phyloP scores from a whole-genome alignment of 768 basidiomycete species.

The Suillus plorans region DNA sequence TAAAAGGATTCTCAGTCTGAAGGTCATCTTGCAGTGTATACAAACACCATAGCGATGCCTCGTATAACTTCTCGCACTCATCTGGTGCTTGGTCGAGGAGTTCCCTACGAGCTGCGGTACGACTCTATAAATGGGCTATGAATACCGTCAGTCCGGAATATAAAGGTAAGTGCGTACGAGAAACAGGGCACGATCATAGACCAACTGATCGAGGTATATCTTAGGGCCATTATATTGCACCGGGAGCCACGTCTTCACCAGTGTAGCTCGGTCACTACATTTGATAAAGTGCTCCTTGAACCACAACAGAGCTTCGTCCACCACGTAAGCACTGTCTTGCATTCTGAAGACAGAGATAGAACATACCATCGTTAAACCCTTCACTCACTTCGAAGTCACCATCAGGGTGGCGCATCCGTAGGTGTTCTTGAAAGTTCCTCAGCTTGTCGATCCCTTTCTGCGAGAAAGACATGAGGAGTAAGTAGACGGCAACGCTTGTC shows the following conservation, averaged over 20 bases:
- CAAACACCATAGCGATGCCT: conserved; percentile 92
- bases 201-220: conserved; percentile 84
- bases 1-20: conserved; percentile 78
- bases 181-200: conserved; percentile 89
- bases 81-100: conserved; percentile 79
- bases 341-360: background rate
- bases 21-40: conserved; percentile 91
- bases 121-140: conserved; percentile 55
- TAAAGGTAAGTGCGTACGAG: conserved; percentile 53
- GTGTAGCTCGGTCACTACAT: conserved; percentile 87
- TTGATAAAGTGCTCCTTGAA: conserved; percentile 93
- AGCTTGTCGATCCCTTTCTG: conserved; percentile 90
- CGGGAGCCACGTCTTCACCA: conserved; percentile 87
- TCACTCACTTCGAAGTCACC: conserved; percentile 75
- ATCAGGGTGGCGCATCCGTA: conserved; percentile 78
- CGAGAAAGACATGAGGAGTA: conserved; percentile 89
- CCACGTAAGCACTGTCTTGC: conserved; percentile 10
- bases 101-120: conserved; percentile 89
- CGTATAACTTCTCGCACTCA: conserved; percentile 92
- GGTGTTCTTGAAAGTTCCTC: conserved; percentile 73
- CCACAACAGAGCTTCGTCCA: conserved; percentile 69
- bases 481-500: conserved; percentile 85
- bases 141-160: background rate
- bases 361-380: conserved; percentile 75
- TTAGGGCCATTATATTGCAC: conserved; percentile 79